Conservation (phyloP, 768 basidiomycete genomes). For the Leucocoprinus sp. region DNA sequence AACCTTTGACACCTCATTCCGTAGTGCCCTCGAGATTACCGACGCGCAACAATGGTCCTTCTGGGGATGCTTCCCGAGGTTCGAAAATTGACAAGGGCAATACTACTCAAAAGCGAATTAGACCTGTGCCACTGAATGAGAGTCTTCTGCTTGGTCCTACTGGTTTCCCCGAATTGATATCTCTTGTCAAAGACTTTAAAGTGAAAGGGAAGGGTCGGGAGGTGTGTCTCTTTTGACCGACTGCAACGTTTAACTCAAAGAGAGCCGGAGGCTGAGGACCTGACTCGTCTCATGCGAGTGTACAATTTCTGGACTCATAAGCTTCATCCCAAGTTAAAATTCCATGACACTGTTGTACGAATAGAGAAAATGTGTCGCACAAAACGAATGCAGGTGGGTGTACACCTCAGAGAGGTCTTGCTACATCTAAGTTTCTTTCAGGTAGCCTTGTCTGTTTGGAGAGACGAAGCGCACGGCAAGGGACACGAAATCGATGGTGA, state of each 20-base stretch:
- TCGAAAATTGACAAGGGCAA: slow-evolving; percentile 20
- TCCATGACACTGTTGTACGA: slow-evolving; percentile 75
- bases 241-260: not conserved
- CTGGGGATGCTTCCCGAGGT: slow-evolving; percentile 14
- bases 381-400: slow-evolving; percentile 69
- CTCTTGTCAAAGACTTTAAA: slow-evolving; percentile 70
- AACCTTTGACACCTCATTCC: slow-evolving; percentile 34
- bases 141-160: slow-evolving; percentile 58
- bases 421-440: slow-evolving; percentile 18
- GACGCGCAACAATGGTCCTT: slow-evolving; percentile 24
- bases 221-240: slow-evolving; percentile 34
- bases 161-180: slow-evolving; percentile 77
- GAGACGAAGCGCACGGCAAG: slow-evolving; percentile 51
- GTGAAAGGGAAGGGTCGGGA: slow-evolving; percentile 89
- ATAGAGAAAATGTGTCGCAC: slow-evolving; percentile 88
- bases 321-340: slow-evolving; percentile 84
- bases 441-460: slow-evolving; percentile 72
- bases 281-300: slow-evolving; percentile 68
- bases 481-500: slow-evolving; percentile 14
- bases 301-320: slow-evolving; percentile 96
- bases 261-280: slow-evolving; percentile 59
- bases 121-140: slow-evolving; percentile 63
- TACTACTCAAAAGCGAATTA: slow-evolving; percentile 36
- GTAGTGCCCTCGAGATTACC: slow-evolving; percentile 44
- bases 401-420: not conserved